These are phyloP conservation scores for Afroboletus lepidellus DNA, from an alignment of 1,284 basidiomycete species.

Conservation along the genomic window DNA sequence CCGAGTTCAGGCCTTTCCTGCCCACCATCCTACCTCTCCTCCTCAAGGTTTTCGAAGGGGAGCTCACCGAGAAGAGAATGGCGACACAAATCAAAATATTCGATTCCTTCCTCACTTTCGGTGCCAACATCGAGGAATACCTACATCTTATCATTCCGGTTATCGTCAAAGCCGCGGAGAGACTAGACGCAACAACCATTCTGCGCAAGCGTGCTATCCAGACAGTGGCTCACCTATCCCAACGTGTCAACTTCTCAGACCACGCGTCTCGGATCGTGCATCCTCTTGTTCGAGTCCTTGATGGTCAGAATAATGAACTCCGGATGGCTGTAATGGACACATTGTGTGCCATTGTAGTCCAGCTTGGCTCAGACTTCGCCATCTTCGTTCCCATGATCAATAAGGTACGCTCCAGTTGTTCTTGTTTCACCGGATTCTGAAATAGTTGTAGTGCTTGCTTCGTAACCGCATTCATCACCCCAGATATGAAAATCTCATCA, in stretches of 20 bases:
- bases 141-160: slow-evolving; percentile 95
- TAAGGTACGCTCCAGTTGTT: slow-evolving; percentile 56
- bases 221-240: slow-evolving; percentile 88
- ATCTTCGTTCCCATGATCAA: slow-evolving; percentile 97
- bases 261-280: slow-evolving; percentile 98
- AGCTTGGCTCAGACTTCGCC: slow-evolving; percentile 95
- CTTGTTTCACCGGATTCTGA: slow-evolving; percentile 6
- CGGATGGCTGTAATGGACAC: slow-evolving; percentile 91
- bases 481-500: slow-evolving; percentile 86
- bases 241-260: slow-evolving; percentile 98
- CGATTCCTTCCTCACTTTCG: slow-evolving; percentile 93
- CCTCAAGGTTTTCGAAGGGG: slow-evolving; percentile 88
- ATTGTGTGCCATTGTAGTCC: slow-evolving; percentile 87
- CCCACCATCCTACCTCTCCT: slow-evolving; percentile 90
- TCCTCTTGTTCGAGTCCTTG: slow-evolving; percentile 88
- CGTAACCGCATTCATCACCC: slow-evolving; percentile 82
- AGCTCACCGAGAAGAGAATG: slow-evolving; percentile 75
- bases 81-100: slow-evolving; percentile 88
- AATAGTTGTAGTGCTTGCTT: slow-evolving; percentile 60
- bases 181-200: slow-evolving; percentile 70
- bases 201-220: slow-evolving; percentile 89
- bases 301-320: slow-evolving; percentile 79
- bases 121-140: slow-evolving; percentile 97
- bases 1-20: slow-evolving; percentile 98
- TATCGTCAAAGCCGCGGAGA: slow-evolving; percentile 90